These are phyloP conservation scores for Cystobasidium tubakii DNA, from an alignment of 768 basidiomycete species.

Conservation along the genomic window DNA sequence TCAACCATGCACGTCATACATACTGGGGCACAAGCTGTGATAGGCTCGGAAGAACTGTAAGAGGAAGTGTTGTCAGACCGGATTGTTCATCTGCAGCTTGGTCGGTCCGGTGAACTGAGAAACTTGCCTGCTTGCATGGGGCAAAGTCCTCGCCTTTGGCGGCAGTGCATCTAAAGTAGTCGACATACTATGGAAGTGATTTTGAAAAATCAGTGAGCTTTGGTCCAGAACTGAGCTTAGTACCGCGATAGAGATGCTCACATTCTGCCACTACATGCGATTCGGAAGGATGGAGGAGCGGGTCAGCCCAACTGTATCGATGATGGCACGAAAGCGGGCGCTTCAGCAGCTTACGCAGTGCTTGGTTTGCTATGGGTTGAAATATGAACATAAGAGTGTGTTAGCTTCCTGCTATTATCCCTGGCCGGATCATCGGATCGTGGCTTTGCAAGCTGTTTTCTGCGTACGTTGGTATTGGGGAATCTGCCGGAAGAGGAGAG, in stretches of 20 bases:
- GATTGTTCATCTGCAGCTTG: background rate
- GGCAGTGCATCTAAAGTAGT: constrained; percentile 86
- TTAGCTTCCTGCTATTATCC: background rate
- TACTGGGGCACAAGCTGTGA: constrained; percentile 95
- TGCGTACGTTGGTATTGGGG: constrained; percentile 48
- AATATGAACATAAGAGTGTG: constrained; percentile 44
- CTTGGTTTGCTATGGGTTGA: constrained; percentile 86
- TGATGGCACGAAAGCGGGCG: background rate
- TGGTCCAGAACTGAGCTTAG: no score
- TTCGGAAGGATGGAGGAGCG: background rate
- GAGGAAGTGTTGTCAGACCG: background rate
- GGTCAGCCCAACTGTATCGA: background rate
- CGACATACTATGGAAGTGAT: constrained; percentile 91
- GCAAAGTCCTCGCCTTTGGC: constrained; percentile 97
- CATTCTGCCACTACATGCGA: constrained; percentile 24
- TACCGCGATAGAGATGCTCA: background rate
- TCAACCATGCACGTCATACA: constrained; percentile 12
- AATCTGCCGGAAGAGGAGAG: constrained; percentile 43
- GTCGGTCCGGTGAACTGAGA: background rate
- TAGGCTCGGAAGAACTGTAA: constrained; percentile 77
- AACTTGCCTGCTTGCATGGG: constrained; percentile 77
- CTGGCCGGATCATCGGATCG: background rate
- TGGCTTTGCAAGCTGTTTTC: background rate
- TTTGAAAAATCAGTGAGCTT: background rate
- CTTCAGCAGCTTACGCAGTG: constrained; percentile 67